Conservation (phyloP, 805 yeast species). For the Nakazawaea anatomiae region DNA sequence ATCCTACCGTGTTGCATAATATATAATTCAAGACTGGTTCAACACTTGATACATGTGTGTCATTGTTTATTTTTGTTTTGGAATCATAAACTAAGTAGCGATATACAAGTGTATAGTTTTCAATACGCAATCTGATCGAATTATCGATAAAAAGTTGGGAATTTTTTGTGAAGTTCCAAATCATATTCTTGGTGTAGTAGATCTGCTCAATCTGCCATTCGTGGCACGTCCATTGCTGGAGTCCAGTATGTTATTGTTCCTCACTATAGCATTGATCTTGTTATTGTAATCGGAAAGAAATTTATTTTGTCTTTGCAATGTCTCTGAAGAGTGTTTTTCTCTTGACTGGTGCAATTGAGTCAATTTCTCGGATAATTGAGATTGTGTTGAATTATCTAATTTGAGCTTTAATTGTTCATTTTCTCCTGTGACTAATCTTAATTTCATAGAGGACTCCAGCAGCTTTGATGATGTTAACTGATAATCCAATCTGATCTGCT, state of each 20-base stretch:
- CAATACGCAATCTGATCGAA: too few species aligned
- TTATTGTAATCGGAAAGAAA: conserved; percentile 20
- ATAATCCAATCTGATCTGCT: conserved; percentile 32
- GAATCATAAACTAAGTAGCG: too few species aligned
- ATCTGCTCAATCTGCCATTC: conserved; percentile 6
- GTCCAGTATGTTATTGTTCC: conserved; percentile 16
- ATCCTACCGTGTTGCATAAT: too few species aligned
- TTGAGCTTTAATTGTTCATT: conserved; percentile 15
- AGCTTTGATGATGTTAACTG: conserved; percentile 42
- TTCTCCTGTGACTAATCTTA: conserved; percentile 28
- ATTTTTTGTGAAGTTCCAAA: too few species aligned
- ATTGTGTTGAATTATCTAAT: conserved; percentile 13
- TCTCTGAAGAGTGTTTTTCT: conserved; percentile 5
- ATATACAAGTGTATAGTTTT: too few species aligned
- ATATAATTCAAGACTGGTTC: too few species aligned
- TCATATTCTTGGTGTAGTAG: conserved; percentile 9
- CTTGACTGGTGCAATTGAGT: neutral
- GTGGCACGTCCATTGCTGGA: neutral
- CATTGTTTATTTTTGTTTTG: too few species aligned
- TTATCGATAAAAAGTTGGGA: too few species aligned
- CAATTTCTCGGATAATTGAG: neutral
- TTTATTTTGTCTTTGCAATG: conserved; percentile 15
- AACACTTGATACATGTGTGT: too few species aligned
- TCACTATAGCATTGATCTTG: conserved; percentile 18
- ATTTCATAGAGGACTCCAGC: conserved; percentile 27